phyloP scores from a whole-genome alignment of 805 yeast genomes.

The Huiozyma sinensis region DNA sequence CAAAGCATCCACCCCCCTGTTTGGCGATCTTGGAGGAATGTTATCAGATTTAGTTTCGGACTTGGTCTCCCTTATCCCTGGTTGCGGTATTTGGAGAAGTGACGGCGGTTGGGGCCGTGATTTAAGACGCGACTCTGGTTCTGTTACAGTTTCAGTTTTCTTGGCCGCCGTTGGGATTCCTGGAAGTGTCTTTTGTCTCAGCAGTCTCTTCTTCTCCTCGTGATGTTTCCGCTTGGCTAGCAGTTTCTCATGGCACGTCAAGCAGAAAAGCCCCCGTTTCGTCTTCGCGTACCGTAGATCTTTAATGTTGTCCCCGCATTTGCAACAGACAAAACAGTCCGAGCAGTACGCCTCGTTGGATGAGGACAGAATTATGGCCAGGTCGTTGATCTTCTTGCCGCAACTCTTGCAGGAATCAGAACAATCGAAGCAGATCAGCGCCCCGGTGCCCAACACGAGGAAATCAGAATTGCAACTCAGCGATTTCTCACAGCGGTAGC shows the following conservation, averaged over 20 bases:
- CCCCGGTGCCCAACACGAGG: constrained; percentile 86
- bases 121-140: too few relatives aligned
- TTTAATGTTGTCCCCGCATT: constrained; percentile 79
- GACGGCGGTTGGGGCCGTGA: too few relatives aligned
- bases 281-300: constrained; percentile 90
- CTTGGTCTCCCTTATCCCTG: too few relatives aligned
- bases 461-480: constrained; percentile 84
- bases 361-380: constrained; percentile 76
- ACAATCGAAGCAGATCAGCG: constrained; percentile 81
- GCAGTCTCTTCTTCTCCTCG: constrained; percentile 24
- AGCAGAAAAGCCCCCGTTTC: constrained; percentile 85
- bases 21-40: too few relatives aligned
- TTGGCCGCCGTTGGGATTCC: background rate
- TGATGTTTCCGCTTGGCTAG: constrained; percentile 60
- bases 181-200: constrained; percentile 15
- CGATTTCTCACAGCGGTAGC: constrained; percentile 70
- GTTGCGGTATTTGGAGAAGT: too few relatives aligned
- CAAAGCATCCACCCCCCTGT: too few relatives aligned
- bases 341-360: constrained; percentile 95
- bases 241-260: constrained; percentile 81
- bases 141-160: too few relatives aligned
- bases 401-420: constrained; percentile 88
- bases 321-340: constrained; percentile 79
- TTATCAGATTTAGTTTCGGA: too few relatives aligned
- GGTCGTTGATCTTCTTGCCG: constrained; percentile 79